Percentiles rank a stretch among this genome's conserved stretches.
These are phyloP conservation scores for Corinectria fuckeliana DNA, from an alignment of 2,329 filamentous ascomycete genomes.

Conservation along the genomic window DNA sequence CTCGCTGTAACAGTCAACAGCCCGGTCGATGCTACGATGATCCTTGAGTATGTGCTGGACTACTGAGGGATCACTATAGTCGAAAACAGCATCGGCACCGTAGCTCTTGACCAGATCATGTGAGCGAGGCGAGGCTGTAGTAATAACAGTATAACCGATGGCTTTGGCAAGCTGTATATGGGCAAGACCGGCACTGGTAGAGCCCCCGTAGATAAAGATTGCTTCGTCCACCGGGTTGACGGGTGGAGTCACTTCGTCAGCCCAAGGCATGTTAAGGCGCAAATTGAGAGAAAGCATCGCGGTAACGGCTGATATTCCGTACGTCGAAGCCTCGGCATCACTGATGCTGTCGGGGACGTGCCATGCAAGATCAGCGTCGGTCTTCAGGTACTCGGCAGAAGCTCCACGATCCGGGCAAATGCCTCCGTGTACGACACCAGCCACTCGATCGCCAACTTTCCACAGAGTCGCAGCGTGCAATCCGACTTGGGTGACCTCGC, in stretches of 20 bases:
- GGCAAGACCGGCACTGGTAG: constrained; percentile 52
- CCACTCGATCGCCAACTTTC: constrained; percentile 32
- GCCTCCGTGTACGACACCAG: constrained; percentile 33
- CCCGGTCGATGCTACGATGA: constrained; percentile 34
- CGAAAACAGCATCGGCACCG: constrained; percentile 52
- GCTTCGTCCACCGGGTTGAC: constrained; percentile 22
- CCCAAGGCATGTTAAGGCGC: constrained; percentile 30
- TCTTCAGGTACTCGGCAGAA: constrained; percentile 38
- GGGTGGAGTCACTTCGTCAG: not conserved
- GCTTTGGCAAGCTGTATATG: constrained; percentile 53
- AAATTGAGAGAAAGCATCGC: constrained; percentile 35
- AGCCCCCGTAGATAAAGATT: constrained; percentile 56
- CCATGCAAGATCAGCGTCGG: constrained; percentile 29
- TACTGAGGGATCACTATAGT: constrained; percentile 43
- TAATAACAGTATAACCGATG: constrained; percentile 52
- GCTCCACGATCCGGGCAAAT: constrained; percentile 31
- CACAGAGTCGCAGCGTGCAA: too few species aligned
- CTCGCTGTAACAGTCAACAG: constrained; percentile 42
- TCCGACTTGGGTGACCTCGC: constrained; percentile 53
- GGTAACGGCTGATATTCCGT: constrained; percentile 31
- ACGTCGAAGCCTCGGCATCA: constrained; percentile 34
- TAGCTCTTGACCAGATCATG: constrained; percentile 48
- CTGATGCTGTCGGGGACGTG: constrained; percentile 28
- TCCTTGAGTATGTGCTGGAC: constrained; percentile 25
- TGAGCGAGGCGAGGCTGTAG: constrained; percentile 51